Evolutionary conservation across 1,139 yeast genomes (phyloP).

Genomic region (Zhuliangozyma blackwelliae): DNA sequence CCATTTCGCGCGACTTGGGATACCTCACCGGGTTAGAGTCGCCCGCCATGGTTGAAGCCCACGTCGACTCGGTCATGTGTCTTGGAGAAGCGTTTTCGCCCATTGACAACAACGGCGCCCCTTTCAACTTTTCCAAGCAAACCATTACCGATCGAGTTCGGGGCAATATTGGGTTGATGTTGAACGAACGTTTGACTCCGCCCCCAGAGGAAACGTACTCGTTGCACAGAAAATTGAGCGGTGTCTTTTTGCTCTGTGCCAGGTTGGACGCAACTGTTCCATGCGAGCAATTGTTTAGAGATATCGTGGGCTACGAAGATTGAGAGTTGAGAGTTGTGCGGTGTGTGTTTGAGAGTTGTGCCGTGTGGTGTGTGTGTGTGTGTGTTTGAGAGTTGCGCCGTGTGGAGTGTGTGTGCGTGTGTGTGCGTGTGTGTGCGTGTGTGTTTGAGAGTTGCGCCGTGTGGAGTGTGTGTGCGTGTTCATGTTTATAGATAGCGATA

Average conservation of each 20-base stretch:
- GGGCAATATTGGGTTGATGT: slow-evolving; percentile 80
- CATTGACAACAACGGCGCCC: slow-evolving; percentile 37
- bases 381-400: too few relatives aligned
- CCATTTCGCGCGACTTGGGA: slow-evolving; percentile 71
- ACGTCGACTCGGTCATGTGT: slow-evolving; percentile 83
- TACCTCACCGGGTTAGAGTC: slow-evolving; percentile 91
- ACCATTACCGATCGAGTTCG: slow-evolving; percentile 92
- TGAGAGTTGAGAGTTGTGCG: too few relatives aligned
- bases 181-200: slow-evolving; percentile 86
- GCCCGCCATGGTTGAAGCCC: slow-evolving; percentile 84
- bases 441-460: too few relatives aligned
- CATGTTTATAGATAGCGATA: too few relatives aligned
- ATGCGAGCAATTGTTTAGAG: slow-evolving; percentile 71
- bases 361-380: too few relatives aligned
- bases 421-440: too few relatives aligned
- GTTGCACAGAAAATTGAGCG: slow-evolving; percentile 89
- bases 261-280: slow-evolving; percentile 80
- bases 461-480: too few relatives aligned
- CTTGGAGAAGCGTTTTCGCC: slow-evolving; percentile 90
- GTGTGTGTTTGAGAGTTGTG: too few relatives aligned
- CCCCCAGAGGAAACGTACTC: slow-evolving; percentile 99
- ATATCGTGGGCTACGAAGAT: slow-evolving; percentile 54
- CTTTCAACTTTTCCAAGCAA: slow-evolving; percentile 74
- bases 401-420: too few relatives aligned
- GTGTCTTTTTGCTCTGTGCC: slow-evolving; percentile 88